These are phyloP conservation scores for Ustilago xerochloae DNA, from an alignment of 1,284 basidiomycete genomes.

Conservation along the genomic window DNA sequence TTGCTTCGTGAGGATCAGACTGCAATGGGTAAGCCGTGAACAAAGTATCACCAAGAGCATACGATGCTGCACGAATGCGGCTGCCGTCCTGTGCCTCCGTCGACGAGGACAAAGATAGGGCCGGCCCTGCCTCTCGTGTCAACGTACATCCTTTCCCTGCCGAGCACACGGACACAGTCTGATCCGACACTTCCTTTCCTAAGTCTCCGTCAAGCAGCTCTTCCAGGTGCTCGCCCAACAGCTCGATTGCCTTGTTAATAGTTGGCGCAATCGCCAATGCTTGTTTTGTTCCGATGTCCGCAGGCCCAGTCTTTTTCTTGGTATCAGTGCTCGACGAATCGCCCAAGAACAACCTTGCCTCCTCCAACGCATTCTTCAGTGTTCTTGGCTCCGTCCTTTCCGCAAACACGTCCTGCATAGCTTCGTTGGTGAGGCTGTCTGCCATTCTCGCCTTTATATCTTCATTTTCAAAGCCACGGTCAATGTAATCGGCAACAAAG, in stretches of 20 bases:
- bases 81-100: neutral
- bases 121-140: slow-evolving; percentile 7
- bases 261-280: slow-evolving; percentile 17
- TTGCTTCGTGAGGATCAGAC: neutral
- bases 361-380: slow-evolving; percentile 6
- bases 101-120: slow-evolving; percentile 16
- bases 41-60: neutral
- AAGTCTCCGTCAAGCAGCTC: slow-evolving; percentile 15
- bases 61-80: slow-evolving; percentile 9
- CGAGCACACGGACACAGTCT: neutral
- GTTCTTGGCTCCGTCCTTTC: neutral
- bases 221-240: slow-evolving; percentile 11
- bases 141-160: neutral
- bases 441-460: slow-evolving; percentile 7
- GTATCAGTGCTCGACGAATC: neutral
- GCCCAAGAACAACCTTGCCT: slow-evolving; percentile 17
- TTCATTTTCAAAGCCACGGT: slow-evolving; percentile 41
- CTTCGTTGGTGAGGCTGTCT: neutral
- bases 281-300: neutral
- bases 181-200: neutral
- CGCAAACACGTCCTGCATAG: neutral
- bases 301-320: neutral
- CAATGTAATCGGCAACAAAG: slow-evolving; percentile 34
- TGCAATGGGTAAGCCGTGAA: slow-evolving; percentile 10
- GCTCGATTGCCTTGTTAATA: slow-evolving; percentile 13